Evolutionary conservation across 345 rosid species (phyloP).

Genomic region (Arabidopsis thaliana): DNA sequence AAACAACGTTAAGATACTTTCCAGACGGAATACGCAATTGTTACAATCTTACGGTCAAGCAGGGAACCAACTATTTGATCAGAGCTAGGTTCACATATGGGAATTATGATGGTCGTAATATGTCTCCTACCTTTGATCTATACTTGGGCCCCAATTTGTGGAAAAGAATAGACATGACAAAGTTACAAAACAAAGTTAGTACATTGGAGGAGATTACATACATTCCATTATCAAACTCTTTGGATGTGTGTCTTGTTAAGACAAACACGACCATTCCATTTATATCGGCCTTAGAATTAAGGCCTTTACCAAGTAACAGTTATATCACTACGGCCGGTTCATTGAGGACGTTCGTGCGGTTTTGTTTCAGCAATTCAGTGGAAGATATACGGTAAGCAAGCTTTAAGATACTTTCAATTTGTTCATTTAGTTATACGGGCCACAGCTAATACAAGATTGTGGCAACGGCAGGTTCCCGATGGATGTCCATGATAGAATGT

Average conservation of each 20-base stretch:
- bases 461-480: constrained; percentile 36
- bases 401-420: too few species aligned
- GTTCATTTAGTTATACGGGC: too few species aligned
- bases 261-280: constrained; percentile 40
- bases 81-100: constrained; percentile 40
- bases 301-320: constrained; percentile 1
- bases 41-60: constrained; percentile 40
- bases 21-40: constrained; percentile 51
- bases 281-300: constrained; percentile 29
- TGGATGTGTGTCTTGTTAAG: constrained; percentile 47
- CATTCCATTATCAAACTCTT: background rate
- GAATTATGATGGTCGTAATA: constrained; percentile 38
- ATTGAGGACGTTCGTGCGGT: background rate
- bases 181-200: too few species aligned
- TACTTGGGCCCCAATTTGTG: constrained; percentile 45
- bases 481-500: constrained; percentile 40
- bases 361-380: too few species aligned
- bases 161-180: constrained; percentile 8
- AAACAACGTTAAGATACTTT: constrained; percentile 39
- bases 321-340: constrained; percentile 36
- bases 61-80: constrained; percentile 45
- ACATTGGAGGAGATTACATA: constrained; percentile 44
- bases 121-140: constrained; percentile 42
- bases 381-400: too few species aligned
- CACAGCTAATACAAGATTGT: constrained; percentile 1